Evolutionary conservation across 2,329 filamentous ascomycete genomes (phyloP), one percentile per base, ranked within the genome.

Genomic region (Albifimbria verrucaria): DNA sequence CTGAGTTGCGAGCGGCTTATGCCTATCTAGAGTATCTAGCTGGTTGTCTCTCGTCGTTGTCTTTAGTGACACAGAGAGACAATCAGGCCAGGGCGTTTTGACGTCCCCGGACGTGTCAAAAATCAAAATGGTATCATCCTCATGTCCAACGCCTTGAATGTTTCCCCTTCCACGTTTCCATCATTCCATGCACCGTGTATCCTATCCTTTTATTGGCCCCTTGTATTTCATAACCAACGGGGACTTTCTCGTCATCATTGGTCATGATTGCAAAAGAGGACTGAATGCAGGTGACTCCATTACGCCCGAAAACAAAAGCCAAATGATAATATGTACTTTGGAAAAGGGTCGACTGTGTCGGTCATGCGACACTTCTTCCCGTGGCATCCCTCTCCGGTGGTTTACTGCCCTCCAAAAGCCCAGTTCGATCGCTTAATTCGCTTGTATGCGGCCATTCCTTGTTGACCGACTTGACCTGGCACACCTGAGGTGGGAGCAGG

Each of bases 361-460:
- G n/a, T n/a, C n/a, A n/a, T n/a, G n/a, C n/a, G n/a, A n/a, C n/a
- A n/a, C n/a, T n/a, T n/a, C n/a, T n/a, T n/a, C n/a, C n/a, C n/a
- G n/a, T n/a, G n/a, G n/a, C n/a, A n/a, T n/a, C n/a, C n/a, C n/a
- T n/a, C n/a, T n/a, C n/a, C n/a, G n/a, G n/a, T n/a, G 6, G 46
- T 36, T 36, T 36, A 48, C 15, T 48, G 46, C n/a, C 11, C n/a
- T 4, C 52, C 52, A 42, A 51, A 49, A 3, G 21, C 25, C 49
- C 52, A 52, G 49, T 49, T 25, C 11, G 39, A 20, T 49, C 52
- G 52, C 25, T 21, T 21, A 18, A 24, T 24, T 45, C 7, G 11
- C 49, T 22, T 18, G 3, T n/a, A 41, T 26, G 21, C 36, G 3
- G 51, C 15, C 15, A 42, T 18, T 42, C 18, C 32, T 4, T 12